Evolutionary conservation across 2,329 filamentous ascomycete species (phyloP), one percentile per base, ranked within the genome.

Genomic region (Neurospora sp.): DNA sequence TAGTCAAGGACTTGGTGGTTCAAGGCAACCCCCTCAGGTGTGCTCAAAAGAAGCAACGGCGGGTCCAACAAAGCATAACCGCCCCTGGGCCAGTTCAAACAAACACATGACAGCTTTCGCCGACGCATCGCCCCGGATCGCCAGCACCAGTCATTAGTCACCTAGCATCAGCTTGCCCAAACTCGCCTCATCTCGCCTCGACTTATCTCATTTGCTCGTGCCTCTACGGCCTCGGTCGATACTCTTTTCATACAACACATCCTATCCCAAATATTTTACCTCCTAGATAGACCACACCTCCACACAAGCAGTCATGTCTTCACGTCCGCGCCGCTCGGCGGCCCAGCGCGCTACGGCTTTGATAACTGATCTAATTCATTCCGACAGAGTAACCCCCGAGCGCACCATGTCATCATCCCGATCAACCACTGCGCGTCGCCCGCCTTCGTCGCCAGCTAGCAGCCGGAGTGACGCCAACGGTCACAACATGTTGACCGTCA

Each of bases 291-390:
- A 8, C 19, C 46, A 52, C 13, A 52, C 19, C 46, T 28, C 19
- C 3, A 8, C 46, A 52, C 11, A 73, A 68, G 69, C 69, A 69
- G 75, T 70, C 72, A 86, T 86, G 84, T 74, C 82, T 66, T 80
- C 82, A 39, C 82, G 85, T 70, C 84, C 85, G 58, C 83, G 82
- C 70, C 80, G 82, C 74, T 82, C 81, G 66, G 82, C 82, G 33
- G 82, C 82, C 74, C 81, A 83, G 73, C 80, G 79, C 77, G 82
- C 82, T 68, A 82, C 79, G 43, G 78, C 78, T 52, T 81, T 81
- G 73, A 84, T 84, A 70, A 83, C 82, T 84, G 81, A 84, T 81
- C 81, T 84, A 78, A 82, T 82, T 76, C 83, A 85, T 72, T 84
- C 81, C 80, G 83, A 85, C 74, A 78, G 68, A 67, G 68, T 79